Evolutionary conservation across 495 filamentous ascomycete species (phyloP), one percentile per base, ranked within the genome.

Genomic region (Oleoguttula mirabilis): DNA sequence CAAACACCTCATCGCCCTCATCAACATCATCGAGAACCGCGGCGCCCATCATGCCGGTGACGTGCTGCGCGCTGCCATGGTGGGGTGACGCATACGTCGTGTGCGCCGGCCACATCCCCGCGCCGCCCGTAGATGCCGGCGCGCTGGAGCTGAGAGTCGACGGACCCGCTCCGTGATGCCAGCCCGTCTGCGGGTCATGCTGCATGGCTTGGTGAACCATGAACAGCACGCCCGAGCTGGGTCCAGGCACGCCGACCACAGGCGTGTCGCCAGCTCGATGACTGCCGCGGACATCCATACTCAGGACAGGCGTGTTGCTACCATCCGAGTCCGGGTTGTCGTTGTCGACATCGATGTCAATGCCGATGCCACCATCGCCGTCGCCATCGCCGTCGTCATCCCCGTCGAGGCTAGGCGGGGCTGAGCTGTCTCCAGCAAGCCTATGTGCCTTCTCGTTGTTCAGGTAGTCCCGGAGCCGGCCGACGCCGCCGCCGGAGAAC

Each of bases 401-500:
- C 40, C 45, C 36, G 5, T 37, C 36, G 2, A 28, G 17, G n/a
- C 33, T 36, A 20, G 30, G 40, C 36, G 28, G 36, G 27, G 11
- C 28, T 14, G 19, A 23, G 16, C 39, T 39, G 21, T 27, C 43
- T 12, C 5, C 32, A 2, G n/a, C 35, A 7, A 32, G 12, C 1
- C 40, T 45, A 19, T 46, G 37, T 16, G 35, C 32, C 25, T 55
- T 12, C 54, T 67, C 49, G 41, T 54, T 57, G 40, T 92, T 94
- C 23, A 98, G 68, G 53, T 82, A 77, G 19, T 74, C 65, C 19
- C 92, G 84, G 3, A 99, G 73, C 35, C 71, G 69, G 23, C 66
- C 67, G 21, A 99, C 92, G 16, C 87, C 88, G 25, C 73, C 66
- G 8, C 92, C 90, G 14, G 86, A 94, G 61, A 96, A 99, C 31